Evolutionary conservation across 1,139 yeast genomes (phyloP).

Genomic region (Yamadazyma atlantica): DNA sequence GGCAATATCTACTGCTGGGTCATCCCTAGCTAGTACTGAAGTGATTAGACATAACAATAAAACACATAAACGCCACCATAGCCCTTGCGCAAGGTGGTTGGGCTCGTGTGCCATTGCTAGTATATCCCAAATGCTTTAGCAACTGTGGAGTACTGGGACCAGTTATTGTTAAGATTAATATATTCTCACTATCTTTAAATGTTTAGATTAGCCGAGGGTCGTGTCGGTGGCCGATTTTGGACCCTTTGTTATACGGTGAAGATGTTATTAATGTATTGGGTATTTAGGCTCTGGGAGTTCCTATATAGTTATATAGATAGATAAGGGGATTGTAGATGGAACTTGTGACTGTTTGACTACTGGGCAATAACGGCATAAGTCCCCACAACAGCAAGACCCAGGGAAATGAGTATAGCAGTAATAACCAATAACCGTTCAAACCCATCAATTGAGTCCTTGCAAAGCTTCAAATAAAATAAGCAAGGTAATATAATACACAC

Average conservation of each 20-base stretch:
- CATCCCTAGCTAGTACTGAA: background rate
- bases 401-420: constrained; percentile 24
- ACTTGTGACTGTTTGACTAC: too few relatives aligned
- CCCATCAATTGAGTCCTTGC: constrained; percentile 22
- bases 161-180: too few relatives aligned
- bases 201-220: too few relatives aligned
- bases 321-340: too few relatives aligned
- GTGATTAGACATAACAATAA: background rate
- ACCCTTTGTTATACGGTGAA: too few relatives aligned
- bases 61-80: background rate
- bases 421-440: constrained; percentile 25
- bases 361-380: constrained; percentile 40
- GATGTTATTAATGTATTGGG: too few relatives aligned
- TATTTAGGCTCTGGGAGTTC: too few relatives aligned
- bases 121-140: too few relatives aligned
- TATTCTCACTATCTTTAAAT: too few relatives aligned
- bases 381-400: constrained; percentile 33
- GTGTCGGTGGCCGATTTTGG: too few relatives aligned
- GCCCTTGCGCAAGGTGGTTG: background rate
- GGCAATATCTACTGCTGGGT: background rate
- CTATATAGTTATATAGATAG: too few relatives aligned
- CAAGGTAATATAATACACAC: constrained; percentile 59
- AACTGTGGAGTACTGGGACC: too few relatives aligned
- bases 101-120: background rate
- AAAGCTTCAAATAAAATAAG: constrained; percentile 47